Conservation (phyloP, 2,329 filamentous ascomycete genomes). For the Penicillium griseofulvum region DNA sequence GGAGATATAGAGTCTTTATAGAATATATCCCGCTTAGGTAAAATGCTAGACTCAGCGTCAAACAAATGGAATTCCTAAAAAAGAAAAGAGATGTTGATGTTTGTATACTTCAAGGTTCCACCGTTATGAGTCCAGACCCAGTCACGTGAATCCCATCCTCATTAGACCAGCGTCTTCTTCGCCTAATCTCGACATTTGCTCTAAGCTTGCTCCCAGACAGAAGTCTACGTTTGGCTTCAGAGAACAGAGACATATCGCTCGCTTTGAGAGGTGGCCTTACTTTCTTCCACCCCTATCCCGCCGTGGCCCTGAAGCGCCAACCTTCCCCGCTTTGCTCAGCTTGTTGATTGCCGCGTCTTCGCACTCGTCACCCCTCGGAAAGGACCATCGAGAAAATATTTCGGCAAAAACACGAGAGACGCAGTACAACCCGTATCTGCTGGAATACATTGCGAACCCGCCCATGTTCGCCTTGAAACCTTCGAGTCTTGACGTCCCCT, state of each 20-base stretch:
- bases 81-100: neutral
- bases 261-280: neutral
- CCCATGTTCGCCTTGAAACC: conserved; percentile 7
- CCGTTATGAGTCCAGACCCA: conserved; percentile 17
- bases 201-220: neutral
- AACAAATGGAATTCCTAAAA: neutral
- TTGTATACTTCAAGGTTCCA: neutral
- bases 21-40: neutral
- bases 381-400: neutral
- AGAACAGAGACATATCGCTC: neutral
- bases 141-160: conserved; percentile 20
- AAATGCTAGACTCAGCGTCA: too few relatives aligned
- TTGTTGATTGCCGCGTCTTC: conserved; percentile 9
- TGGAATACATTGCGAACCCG: neutral
- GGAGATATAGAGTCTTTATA: neutral
- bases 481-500: neutral
- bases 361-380: conserved; percentile 6
- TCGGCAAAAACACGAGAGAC: neutral
- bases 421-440: neutral
- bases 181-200: conserved; percentile 1
- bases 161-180: conserved; percentile 12
- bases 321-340: conserved; percentile 5
- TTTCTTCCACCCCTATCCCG: neutral
- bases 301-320: conserved; percentile 1
- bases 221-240: neutral